Conservation (phyloP, 2,329 filamentous ascomycete genomes). For the Ceratocystis albifundus region DNA sequence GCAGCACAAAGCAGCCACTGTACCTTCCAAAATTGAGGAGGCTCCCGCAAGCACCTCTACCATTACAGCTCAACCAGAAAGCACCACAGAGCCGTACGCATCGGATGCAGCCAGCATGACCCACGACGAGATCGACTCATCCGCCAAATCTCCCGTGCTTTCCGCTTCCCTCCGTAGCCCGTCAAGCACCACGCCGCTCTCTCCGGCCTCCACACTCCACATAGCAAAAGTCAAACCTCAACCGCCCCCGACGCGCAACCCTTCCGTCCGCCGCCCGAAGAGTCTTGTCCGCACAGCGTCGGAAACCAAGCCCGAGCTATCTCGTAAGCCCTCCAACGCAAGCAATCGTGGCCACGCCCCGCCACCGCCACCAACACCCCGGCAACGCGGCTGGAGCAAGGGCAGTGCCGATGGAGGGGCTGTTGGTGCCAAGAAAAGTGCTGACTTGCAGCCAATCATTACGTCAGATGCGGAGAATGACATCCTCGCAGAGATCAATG, state of each 20-base stretch:
- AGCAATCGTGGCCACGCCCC: conserved; percentile 25
- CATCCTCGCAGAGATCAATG: conserved; percentile 61
- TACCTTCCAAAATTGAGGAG: not conserved
- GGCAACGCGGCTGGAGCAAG: conserved; percentile 39
- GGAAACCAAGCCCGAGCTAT: conserved; percentile 9
- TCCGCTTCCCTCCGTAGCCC: conserved; percentile 21
- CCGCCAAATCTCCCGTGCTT: not conserved
- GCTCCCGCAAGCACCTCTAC: not conserved
- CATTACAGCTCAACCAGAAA: not conserved
- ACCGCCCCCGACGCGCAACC: conserved; percentile 37
- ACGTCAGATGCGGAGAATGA: conserved; percentile 32
- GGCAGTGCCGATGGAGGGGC: conserved; percentile 32
- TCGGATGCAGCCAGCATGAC: not conserved
- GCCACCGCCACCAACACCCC: conserved; percentile 41
- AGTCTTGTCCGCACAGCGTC: conserved; percentile 31
- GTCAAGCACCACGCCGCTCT: conserved; percentile 36
- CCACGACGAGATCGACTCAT: not conserved
- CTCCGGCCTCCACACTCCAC: conserved; percentile 36
- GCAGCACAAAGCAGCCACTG: conserved; percentile 17
- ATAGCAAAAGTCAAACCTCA: conserved; percentile 28
- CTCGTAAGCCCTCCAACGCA: conserved; percentile 6
- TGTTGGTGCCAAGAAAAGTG: conserved; percentile 25
- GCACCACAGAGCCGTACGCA: not conserved
- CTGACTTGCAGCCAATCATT: conserved; percentile 19
- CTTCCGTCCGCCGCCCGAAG: conserved; percentile 36